Percentiles rank a stretch among this genome's conserved stretches.
phyloP scores from a whole-genome alignment of 768 basidiomycete species.

The Dentipellis fragilis region DNA sequence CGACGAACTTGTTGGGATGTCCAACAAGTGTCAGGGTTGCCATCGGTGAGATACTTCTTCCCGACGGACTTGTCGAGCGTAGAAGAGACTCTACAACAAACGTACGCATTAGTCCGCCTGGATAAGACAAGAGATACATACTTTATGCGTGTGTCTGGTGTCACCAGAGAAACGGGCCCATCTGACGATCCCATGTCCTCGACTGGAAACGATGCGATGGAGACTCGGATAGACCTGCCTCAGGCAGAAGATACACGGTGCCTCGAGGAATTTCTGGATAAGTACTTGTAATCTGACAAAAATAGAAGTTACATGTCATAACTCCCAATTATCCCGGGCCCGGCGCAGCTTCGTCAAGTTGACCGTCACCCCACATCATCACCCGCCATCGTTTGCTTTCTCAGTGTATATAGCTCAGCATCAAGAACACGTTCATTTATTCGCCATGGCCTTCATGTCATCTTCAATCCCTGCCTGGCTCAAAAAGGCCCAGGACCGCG shows the following conservation, averaged over 20 bases:
- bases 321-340: too few relatives aligned
- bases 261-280: neutral
- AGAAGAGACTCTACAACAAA: slow-evolving; percentile 57
- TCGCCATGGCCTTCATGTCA: slow-evolving; percentile 3
- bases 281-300: too few relatives aligned
- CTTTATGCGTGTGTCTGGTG: slow-evolving; percentile 13
- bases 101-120: too few relatives aligned
- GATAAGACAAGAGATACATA: neutral
- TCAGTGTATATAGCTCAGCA: neutral
- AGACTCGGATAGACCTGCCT: neutral
- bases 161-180: slow-evolving; percentile 3
- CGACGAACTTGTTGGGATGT: slow-evolving; percentile 60
- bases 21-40: slow-evolving; percentile 75
- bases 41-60: slow-evolving; percentile 62
- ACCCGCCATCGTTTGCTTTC: neutral
- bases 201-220: neutral
- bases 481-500: slow-evolving; percentile 14
- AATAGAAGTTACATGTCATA: too few relatives aligned
- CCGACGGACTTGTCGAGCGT: slow-evolving; percentile 64
- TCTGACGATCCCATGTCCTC: neutral
- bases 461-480: slow-evolving; percentile 18
- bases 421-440: neutral
- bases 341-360: neutral
- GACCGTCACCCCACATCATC: neutral
- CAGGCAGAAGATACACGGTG: neutral